Conservation (phyloP, 257 asterid genomes). For the Galeopsis tetrahit region DNA sequence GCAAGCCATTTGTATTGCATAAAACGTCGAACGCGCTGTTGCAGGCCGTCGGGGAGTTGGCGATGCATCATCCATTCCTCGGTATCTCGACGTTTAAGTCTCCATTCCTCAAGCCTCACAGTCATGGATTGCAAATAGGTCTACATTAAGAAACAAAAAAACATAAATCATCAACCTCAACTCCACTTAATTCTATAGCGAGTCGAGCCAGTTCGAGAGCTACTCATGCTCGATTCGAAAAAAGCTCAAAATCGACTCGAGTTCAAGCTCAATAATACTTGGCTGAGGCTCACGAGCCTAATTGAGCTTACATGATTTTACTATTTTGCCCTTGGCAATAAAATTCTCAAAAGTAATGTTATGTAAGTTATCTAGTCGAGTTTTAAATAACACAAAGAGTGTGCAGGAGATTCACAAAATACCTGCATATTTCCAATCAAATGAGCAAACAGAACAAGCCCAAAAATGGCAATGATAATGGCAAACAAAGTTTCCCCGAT, state of each 20-base stretch:
- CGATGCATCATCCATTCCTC: constrained; percentile 98
- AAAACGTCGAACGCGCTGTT: constrained; percentile 70
- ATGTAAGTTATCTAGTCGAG: too few species aligned
- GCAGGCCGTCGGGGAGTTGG: constrained; percentile 70
- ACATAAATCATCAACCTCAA: not conserved
- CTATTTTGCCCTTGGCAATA: not conserved
- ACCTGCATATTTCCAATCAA: constrained; percentile 98
- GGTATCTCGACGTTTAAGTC: constrained; percentile 81
- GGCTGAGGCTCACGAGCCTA: too few species aligned
- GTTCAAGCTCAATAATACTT: too few species aligned
- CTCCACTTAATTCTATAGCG: not conserved
- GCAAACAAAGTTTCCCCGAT: constrained; percentile 82
- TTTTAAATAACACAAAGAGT: not conserved
- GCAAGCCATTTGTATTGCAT: constrained; percentile 86
- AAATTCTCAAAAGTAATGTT: too few species aligned
- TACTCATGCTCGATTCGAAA: too few species aligned
- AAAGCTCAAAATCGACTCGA: too few species aligned
- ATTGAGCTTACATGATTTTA: not conserved
- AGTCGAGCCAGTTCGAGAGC: not conserved
- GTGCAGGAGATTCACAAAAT: constrained; percentile 1
- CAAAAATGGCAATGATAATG: constrained; percentile 79
- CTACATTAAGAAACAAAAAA: constrained; percentile 36
- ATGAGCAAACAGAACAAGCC: constrained; percentile 90
- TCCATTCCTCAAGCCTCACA: constrained; percentile 96
- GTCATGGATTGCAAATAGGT: constrained; percentile 87